Base-by-base conservation (phyloP, 352 stramenopile species). In the Pythium aphanidermatum region DNA sequence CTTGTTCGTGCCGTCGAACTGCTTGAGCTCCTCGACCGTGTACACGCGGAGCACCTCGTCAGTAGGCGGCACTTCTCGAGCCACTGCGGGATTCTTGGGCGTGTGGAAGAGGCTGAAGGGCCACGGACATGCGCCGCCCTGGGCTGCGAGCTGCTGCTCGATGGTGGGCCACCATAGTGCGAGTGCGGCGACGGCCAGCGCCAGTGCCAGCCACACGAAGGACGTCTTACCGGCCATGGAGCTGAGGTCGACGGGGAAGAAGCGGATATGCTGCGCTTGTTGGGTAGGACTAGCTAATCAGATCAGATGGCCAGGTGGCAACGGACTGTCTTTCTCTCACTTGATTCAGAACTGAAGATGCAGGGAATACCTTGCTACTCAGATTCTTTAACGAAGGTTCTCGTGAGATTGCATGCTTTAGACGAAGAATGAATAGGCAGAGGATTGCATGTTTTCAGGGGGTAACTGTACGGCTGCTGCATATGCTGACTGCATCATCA, bases 1-100 rank as follows among this genome's bases (percentile, higher is more conserved):
- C 51, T 73, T 58, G 46, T 92, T 72, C 19, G 68, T 65, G 16
- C 79, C 79, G 37, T 92, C 79, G 41, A 80, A 86, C 67, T 75
- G 66, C 27, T 65, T 59, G 32, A 92, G 67, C 57, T 86, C 57
- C 16, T 86, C 74, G 33, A 81, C 47, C 26, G 79, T 84, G 58
- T 79, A 92, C 31, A 37, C 56, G n/a, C 42, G 31, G 35, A 73
- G 62, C 37, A 78, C 51, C 1, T 53, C 52, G 14, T 49, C 55
- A 2, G 53, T 59, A 13, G 38, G 37, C 10, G 53, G 26, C 14
- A 60, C 54, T 14, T 60, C 55, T 28, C 60, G 51, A 7, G 46
- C 41, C 29, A 48, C 52, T 5, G 38, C 29, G 25, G 36, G 57
- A 35, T 32, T 54, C 58, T 49, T 41, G 29, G 46, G 47, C 24